phyloP scores from a whole-genome alignment of 805 yeast species.

The Scheffersomyces amazonensis region DNA sequence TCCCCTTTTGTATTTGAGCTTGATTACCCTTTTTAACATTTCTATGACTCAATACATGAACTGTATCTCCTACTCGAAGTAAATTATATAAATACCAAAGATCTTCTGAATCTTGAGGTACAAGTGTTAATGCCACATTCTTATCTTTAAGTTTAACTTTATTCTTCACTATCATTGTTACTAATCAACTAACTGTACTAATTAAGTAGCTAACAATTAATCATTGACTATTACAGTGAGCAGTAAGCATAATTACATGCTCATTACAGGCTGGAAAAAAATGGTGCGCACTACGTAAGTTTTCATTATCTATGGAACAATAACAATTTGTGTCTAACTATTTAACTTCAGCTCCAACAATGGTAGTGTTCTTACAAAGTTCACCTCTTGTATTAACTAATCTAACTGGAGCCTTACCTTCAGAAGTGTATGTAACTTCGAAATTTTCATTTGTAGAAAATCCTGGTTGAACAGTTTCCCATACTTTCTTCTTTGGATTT shows the following conservation, averaged over 20 bases:
- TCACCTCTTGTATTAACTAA: constrained; percentile 82
- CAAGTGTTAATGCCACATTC: constrained; percentile 61
- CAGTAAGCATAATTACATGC: too few relatives aligned
- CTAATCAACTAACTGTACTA: too few relatives aligned
- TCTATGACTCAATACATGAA: constrained; percentile 66
- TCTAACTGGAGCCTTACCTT: constrained; percentile 69
- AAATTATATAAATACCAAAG: constrained; percentile 85
- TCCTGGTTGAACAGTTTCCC: constrained; percentile 93
- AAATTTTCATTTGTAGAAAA: constrained; percentile 76
- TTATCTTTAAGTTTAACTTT: constrained; percentile 41
- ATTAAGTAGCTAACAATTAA: too few relatives aligned
- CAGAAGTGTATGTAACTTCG: constrained; percentile 78
- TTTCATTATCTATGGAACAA: too few relatives aligned
- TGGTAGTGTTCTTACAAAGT: constrained; percentile 65
- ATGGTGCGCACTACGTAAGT: too few relatives aligned
- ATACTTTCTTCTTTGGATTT: constrained; percentile 97
- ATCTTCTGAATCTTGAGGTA: constrained; percentile 89
- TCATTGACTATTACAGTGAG: too few relatives aligned
- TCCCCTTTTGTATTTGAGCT: constrained; percentile 28
- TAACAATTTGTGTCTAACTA: constrained; percentile 3
- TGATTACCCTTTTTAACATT: constrained; percentile 46
- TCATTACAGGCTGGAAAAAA: too few relatives aligned
- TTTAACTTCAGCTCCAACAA: constrained; percentile 71
- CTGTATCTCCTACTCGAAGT: constrained; percentile 70
- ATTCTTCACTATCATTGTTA: constrained; percentile 9